phyloP scores from a whole-genome alignment of 768 basidiomycete genomes.

The Steccherinum ochraceum region DNA sequence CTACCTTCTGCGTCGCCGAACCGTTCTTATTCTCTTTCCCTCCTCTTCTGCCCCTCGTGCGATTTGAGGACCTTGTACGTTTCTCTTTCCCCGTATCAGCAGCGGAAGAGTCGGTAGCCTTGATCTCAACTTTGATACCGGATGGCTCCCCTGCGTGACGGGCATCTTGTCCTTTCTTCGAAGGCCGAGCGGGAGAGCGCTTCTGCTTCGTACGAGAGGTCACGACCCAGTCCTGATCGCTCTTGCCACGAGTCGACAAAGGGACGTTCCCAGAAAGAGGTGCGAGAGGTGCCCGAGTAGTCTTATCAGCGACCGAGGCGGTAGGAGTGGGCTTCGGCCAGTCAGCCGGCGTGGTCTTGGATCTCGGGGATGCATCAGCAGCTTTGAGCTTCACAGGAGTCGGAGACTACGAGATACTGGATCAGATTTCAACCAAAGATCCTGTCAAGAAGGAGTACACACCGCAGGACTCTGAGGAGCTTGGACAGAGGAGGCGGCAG shows the following conservation, averaged over 20 bases:
- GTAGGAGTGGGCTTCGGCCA: not conserved
- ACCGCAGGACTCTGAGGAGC: not conserved
- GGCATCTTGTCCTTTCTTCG: not conserved
- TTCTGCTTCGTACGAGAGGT: not conserved
- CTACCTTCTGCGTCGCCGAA: not conserved
- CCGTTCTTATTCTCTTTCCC: not conserved
- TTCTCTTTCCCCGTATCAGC: too few species aligned
- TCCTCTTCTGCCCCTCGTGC: not conserved
- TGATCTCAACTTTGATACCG: not conserved
- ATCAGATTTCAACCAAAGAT: not conserved
- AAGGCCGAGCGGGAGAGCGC: not conserved
- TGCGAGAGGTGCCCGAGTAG: not conserved
- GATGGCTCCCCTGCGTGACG: not conserved
- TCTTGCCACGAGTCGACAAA: not conserved
- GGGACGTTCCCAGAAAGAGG: not conserved
- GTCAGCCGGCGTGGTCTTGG: not conserved
- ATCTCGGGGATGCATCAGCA: not conserved
- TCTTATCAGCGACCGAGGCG: not conserved
- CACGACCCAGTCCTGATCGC: not conserved
- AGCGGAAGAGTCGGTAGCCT: too few species aligned
- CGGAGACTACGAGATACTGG: not conserved
- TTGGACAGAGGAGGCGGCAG: not conserved
- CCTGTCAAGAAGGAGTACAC: not conserved
- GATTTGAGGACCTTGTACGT: not conserved
- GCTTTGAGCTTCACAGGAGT: not conserved